Percentiles rank a stretch among this genome's conserved stretches.
These are phyloP conservation scores for Phytophthora cryptogea DNA, from an alignment of 352 stramenopile species.

Conservation along the genomic window DNA sequence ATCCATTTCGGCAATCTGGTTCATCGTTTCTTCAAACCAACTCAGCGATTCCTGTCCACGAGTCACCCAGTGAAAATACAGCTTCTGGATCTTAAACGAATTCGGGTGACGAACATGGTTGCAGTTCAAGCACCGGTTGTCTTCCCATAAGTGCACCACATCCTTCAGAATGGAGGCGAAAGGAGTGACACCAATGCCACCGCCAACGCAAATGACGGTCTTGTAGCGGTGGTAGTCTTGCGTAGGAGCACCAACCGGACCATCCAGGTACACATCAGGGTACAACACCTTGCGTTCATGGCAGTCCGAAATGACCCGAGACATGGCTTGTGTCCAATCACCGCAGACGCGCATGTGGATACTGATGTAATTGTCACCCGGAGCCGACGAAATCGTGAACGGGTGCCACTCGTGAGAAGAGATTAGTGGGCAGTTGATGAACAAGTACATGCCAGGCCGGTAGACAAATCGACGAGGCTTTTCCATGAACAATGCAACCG, in stretches of 20 bases:
- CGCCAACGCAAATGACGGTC: constrained; percentile 74
- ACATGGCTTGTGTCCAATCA: constrained; percentile 75
- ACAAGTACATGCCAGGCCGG: constrained; percentile 87
- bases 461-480: constrained; percentile 78
- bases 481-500: constrained; percentile 75
- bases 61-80: constrained; percentile 90
- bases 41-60: constrained; percentile 76
- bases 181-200: constrained; percentile 82
- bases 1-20: constrained; percentile 82
- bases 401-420: constrained; percentile 89
- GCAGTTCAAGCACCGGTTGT: constrained; percentile 77
- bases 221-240: constrained; percentile 82
- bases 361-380: constrained; percentile 80
- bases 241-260: constrained; percentile 70
- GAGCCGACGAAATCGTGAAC: constrained; percentile 91
- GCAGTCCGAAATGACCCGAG: constrained; percentile 61
- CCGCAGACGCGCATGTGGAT: constrained; percentile 79
- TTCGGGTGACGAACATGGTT: constrained; percentile 69
- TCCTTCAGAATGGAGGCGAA: constrained; percentile 84
- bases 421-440: constrained; percentile 85
- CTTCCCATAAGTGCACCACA: constrained; percentile 75
- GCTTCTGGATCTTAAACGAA: constrained; percentile 80
- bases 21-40: constrained; percentile 89
- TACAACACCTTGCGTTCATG: constrained; percentile 69
- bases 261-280: constrained; percentile 74